Conservation (phyloP, 441 rosid genomes). For the Manihot esculenta region DNA sequence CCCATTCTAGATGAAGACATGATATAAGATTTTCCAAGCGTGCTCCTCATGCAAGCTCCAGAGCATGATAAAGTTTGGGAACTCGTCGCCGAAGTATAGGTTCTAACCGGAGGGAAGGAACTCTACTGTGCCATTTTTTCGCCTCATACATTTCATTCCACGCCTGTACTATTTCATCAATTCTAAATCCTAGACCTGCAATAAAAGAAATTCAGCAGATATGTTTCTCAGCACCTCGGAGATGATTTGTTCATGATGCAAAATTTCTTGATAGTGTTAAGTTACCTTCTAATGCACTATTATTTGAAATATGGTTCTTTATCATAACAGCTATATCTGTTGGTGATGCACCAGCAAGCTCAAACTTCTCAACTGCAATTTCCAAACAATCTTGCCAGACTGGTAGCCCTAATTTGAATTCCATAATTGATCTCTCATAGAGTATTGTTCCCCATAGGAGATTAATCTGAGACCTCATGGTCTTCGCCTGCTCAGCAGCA, state of each 20-base stretch:
- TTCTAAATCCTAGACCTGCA: constrained; percentile 9
- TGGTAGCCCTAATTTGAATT: constrained; percentile 76
- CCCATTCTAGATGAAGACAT: neutral
- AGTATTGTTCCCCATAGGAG: constrained; percentile 93
- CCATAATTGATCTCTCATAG: constrained; percentile 87
- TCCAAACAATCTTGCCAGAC: constrained; percentile 96
- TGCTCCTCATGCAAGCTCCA: constrained; percentile 53
- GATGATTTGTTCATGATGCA: constrained; percentile 4
- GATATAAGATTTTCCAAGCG: neutral
- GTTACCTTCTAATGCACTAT: constrained; percentile 71
- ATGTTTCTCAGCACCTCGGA: constrained; percentile 17
- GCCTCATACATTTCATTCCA: constrained; percentile 65
- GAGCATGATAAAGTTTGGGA: constrained; percentile 65
- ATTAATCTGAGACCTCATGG: constrained; percentile 82
- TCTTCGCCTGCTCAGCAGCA: constrained; percentile 69
- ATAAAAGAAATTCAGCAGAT: constrained; percentile 11
- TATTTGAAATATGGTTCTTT: constrained; percentile 89
- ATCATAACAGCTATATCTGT: constrained; percentile 90
- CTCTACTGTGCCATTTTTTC: constrained; percentile 68
- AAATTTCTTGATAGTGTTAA: neutral
- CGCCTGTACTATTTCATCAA: constrained; percentile 6
- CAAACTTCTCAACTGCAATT: constrained; percentile 92
- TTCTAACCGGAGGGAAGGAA: constrained; percentile 79
- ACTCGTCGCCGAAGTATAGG: constrained; percentile 72
- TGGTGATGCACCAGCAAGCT: constrained; percentile 92